A percentile compares a stretch with the other conserved stretches of the same genome.
phyloP scores from a whole-genome alignment of 2,329 filamentous ascomycete species.

The Curvularia sp. region DNA sequence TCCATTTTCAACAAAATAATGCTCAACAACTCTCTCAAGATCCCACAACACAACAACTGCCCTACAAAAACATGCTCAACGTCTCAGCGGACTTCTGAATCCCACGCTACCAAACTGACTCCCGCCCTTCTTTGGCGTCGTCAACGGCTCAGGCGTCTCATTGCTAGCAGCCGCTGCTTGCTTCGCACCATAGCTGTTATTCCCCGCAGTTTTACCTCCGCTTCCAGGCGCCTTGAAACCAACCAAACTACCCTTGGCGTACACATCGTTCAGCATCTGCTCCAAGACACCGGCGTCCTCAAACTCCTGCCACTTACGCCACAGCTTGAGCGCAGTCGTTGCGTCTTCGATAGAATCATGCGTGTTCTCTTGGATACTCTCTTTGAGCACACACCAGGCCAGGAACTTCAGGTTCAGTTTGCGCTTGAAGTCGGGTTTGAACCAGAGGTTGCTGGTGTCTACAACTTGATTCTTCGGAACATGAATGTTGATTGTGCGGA shows the following conservation, averaged over 20 bases:
- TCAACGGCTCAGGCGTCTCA: conserved; percentile 64
- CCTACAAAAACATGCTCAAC: conserved; percentile 2
- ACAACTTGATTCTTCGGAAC: conserved; percentile 89
- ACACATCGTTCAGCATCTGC: conserved; percentile 85
- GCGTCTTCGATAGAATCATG: conserved; percentile 98
- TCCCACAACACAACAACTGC: neutral
- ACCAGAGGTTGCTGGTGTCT: conserved; percentile 92
- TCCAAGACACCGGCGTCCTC: conserved; percentile 84
- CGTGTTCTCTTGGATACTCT: conserved; percentile 89
- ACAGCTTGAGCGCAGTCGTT: conserved; percentile 85
- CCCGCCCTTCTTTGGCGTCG: conserved; percentile 58
- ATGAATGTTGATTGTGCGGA: conserved; percentile 97
- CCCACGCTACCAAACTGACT: conserved; percentile 47
- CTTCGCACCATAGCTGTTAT: conserved; percentile 7
- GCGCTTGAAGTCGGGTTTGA: conserved; percentile 78
- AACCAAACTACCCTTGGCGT: conserved; percentile 67
- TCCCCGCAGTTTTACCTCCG: conserved; percentile 19
- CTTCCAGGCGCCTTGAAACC: conserved; percentile 48
- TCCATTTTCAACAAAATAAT: neutral
- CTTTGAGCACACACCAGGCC: conserved; percentile 84
- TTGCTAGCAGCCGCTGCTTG: conserved; percentile 43
- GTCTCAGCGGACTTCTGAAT: conserved; percentile 46
- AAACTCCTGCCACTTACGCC: conserved; percentile 88
- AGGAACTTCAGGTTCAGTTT: conserved; percentile 90
- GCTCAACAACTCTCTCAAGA: neutral